A percentile compares a stretch with the other conserved stretches of the same genome.
Conservation (phyloP, 2,329 filamentous ascomycete genomes). For the Bipolaris cookei region DNA sequence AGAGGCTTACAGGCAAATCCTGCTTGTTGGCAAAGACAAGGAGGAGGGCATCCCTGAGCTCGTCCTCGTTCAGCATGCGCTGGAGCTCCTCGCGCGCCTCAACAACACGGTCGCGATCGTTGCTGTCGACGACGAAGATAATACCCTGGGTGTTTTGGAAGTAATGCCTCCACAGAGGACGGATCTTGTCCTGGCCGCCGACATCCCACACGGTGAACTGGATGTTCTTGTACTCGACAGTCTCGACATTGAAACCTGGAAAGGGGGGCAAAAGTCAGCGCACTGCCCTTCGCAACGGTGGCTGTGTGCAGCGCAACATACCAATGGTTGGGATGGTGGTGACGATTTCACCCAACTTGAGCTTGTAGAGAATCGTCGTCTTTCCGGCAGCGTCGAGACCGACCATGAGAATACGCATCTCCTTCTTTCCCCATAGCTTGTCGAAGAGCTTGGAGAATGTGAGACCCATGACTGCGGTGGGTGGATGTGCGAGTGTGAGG, state of each 20-base stretch:
- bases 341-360: constrained; percentile 97
- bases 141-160: constrained; percentile 95
- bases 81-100: constrained; percentile 93
- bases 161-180: constrained; percentile 96
- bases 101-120: constrained; percentile 87
- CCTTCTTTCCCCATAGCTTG: constrained; percentile 98
- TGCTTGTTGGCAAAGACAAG: constrained; percentile 99
- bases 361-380: constrained; percentile 96
- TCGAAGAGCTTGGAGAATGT: constrained; percentile 95
- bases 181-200: constrained; percentile 98
- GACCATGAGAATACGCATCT: constrained; percentile 98
- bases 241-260: constrained; percentile 93
- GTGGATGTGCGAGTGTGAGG: constrained; percentile 35
- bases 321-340: constrained; percentile 97
- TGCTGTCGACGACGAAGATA: constrained; percentile 98
- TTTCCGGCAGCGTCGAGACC: constrained; percentile 98
- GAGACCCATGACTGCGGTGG: constrained; percentile 80
- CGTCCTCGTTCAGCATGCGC: constrained; percentile 95
- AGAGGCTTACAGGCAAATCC: constrained; percentile 75
- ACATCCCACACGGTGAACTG: constrained; percentile 99
- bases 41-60: constrained; percentile 94
- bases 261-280: constrained; percentile 31
- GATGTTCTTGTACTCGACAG: constrained; percentile 98
- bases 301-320: constrained; percentile 41
- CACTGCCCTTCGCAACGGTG: constrained; percentile 6